Evolutionary conservation across 768 basidiomycete species (phyloP).

Genomic region (Naganishia vaughanmartiniae): DNA sequence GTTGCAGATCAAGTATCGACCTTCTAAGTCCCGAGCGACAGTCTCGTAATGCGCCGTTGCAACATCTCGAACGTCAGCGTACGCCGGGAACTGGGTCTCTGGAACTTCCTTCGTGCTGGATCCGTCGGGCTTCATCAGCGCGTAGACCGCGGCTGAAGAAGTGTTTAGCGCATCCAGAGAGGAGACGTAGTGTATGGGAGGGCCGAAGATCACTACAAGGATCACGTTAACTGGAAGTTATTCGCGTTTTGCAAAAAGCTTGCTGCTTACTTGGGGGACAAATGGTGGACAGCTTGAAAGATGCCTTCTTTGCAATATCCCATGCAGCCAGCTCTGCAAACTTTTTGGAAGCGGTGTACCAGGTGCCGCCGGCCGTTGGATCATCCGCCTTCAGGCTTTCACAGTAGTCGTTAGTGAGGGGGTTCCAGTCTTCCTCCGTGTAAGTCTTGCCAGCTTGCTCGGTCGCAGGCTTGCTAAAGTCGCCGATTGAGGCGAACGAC

Average conservation of each 20-base stretch:
- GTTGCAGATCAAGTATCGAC: constrained; percentile 36
- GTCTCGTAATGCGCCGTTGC: constrained; percentile 34
- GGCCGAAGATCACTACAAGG: constrained; percentile 36
- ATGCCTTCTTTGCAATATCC: constrained; percentile 31
- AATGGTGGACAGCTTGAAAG: constrained; percentile 35
- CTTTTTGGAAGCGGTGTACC: constrained; percentile 46
- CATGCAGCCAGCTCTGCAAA: constrained; percentile 39
- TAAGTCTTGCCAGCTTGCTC: constrained; percentile 35
- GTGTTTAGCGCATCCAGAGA: constrained; percentile 28
- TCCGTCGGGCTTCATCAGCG: constrained; percentile 30
- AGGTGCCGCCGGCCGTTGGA: constrained; percentile 23
- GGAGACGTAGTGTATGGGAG: constrained; percentile 31
- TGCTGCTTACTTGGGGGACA: constrained; percentile 34
- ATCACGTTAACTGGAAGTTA: constrained; percentile 2
- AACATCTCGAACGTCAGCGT: constrained; percentile 37
- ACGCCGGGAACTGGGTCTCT: constrained; percentile 12
- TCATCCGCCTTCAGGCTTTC: constrained; percentile 35
- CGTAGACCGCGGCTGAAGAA: constrained; percentile 19
- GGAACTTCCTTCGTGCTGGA: constrained; percentile 25
- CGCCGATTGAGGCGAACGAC: constrained; percentile 56
- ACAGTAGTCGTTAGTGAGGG: constrained; percentile 36
- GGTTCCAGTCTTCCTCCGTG: constrained; percentile 45
- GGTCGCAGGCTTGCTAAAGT: constrained; percentile 30
- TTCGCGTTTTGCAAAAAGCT: constrained; percentile 12
- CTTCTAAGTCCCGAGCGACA: constrained; percentile 33